Base-by-base conservation (phyloP, 2,329 filamentous ascomycete genomes). In the Trichoderma breve region DNA sequence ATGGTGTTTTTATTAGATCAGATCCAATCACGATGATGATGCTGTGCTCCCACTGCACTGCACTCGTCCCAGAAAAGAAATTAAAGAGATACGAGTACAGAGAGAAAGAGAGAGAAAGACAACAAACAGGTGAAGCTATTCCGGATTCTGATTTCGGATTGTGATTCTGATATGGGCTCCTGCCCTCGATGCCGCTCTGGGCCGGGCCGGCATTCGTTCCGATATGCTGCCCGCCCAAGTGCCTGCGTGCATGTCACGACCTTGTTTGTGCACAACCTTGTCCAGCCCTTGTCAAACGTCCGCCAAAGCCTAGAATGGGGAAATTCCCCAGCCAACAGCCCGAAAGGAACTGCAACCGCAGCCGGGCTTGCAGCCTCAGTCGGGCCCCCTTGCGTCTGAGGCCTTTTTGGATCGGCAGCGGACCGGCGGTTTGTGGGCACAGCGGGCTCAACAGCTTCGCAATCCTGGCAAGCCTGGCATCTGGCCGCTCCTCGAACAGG, bases 201-300 rank as follows among this genome's bases (percentile, higher is more conserved):
- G 34, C 26, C 62, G 62, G 70, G 28, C 70, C 70, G 70, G 70
- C 51, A 67, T 51, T 71, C 53, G 15, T 71, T 67, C 70, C 70
- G 70, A 71, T 66, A 47, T 62, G 70, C 34, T 39, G 70, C 28
- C 30, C 21, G 30, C 64, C 63, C 34, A 47, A 47, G 32, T 63
- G 36, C 61, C 64, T 57, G 24, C 51, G 51, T 57, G 47, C 64
- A 30, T 51, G 30, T 62, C 66, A 53, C 24, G 39, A n/a, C 28
- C 30, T 24, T 63, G 36, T 43, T 24, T 63, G 36, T 43, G 43
- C 43, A 21, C 18, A 51, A 51, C 47, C 47, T 51, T 51, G 47
- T 53, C 47, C n/a, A 24, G 47, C 47, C 47, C 47, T 53, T 12
- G 47, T 32, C 57, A 34, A 32, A 24, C 24, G 24, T 24, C 24